Evolutionary conservation across 345 rosid genomes (phyloP).

Genomic region (Eutrema yunnanense): DNA sequence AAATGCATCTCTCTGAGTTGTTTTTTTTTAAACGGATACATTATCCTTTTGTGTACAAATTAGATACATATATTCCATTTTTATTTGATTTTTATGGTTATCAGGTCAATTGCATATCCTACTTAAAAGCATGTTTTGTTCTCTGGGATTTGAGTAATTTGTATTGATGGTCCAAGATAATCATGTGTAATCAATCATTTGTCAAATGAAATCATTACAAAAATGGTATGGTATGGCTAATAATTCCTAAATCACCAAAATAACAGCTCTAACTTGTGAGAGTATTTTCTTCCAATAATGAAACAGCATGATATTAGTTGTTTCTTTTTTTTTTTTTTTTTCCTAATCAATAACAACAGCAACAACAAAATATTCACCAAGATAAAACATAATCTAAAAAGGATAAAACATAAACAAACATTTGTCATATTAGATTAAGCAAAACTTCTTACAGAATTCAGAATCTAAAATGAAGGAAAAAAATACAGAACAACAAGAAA

Average conservation of each 20-base stretch:
- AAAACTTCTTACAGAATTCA: conserved; percentile 32
- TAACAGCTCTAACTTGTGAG: conserved; percentile 24
- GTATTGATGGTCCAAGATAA: conserved; percentile 6
- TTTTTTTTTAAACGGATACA: background rate
- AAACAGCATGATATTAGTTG: conserved; percentile 23
- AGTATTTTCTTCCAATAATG: conserved; percentile 16
- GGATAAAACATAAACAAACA: conserved; percentile 1
- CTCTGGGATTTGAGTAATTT: background rate
- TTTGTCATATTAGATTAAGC: conserved; percentile 25
- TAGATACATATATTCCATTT: background rate
- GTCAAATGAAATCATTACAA: conserved; percentile 18
- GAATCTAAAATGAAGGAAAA: conserved; percentile 15
- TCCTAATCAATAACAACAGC: background rate
- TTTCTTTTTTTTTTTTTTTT: background rate
- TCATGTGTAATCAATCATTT: conserved; percentile 30
- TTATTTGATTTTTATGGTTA: background rate
- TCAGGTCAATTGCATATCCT: conserved; percentile 3
- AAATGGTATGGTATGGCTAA: conserved; percentile 11
- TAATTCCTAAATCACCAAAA: conserved; percentile 14
- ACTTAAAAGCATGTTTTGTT: conserved; percentile 16
- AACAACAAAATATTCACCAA: background rate
- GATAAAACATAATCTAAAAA: background rate
- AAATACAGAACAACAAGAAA: conserved; percentile 9
- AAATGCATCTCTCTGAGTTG: too few relatives aligned
- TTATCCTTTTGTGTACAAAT: background rate